A percentile compares a stretch with the other conserved stretches of the same genome.
Conservation (phyloP, 2,329 filamentous ascomycete genomes). For the Sarocladium strictum region DNA sequence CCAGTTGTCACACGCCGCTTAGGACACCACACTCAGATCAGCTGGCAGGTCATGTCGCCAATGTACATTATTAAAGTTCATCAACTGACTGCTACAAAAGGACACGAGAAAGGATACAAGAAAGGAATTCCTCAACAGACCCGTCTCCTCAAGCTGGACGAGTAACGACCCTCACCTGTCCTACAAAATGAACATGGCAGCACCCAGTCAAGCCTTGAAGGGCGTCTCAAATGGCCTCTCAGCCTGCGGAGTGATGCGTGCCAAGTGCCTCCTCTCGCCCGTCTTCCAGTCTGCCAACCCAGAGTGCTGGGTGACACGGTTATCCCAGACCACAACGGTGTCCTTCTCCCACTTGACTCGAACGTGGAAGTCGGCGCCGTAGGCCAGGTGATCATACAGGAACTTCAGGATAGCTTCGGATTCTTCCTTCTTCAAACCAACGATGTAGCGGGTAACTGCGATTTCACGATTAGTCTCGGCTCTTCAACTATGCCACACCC, state of each 20-base stretch:
- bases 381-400: slow-evolving; percentile 50
- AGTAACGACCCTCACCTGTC: too few species aligned
- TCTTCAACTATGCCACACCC: neutral
- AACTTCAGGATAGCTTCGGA: slow-evolving; percentile 70
- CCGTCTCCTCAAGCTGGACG: too few species aligned
- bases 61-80: too few species aligned
- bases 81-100: too few species aligned
- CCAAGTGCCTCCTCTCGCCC: slow-evolving; percentile 72
- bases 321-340: slow-evolving; percentile 87
- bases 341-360: slow-evolving; percentile 70
- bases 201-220: slow-evolving; percentile 15
- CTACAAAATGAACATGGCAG: too few species aligned
- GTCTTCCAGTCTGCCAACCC: slow-evolving; percentile 78
- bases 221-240: slow-evolving; percentile 71
- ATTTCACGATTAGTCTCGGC: slow-evolving; percentile 7
- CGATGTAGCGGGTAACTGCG: slow-evolving; percentile 69
- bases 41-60: too few species aligned
- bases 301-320: slow-evolving; percentile 72
- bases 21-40: too few species aligned
- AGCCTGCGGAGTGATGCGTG: slow-evolving; percentile 76
- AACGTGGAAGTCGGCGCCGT: slow-evolving; percentile 61
- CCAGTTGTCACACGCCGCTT: too few species aligned
- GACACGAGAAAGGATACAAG: too few species aligned
- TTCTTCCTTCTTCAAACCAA: slow-evolving; percentile 83
- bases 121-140: too few species aligned